Conservation (phyloP, 352 stramenopile genomes). For the Blastocystis sp. region DNA sequence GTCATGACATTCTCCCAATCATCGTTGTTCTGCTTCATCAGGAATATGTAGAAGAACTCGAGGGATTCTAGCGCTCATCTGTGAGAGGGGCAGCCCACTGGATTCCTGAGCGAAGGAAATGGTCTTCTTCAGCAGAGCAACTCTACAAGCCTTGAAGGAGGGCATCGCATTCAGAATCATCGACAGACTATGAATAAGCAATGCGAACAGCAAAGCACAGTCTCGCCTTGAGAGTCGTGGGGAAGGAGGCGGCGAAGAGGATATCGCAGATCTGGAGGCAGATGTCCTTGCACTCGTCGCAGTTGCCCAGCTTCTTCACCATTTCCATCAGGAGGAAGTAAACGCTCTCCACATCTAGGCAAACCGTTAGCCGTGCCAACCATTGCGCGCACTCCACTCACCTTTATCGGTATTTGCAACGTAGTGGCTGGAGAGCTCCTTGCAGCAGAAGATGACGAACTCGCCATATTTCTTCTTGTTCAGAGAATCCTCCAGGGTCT, state of each 20-base stretch:
- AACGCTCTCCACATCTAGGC: constrained; percentile 62
- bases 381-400: not conserved
- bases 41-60: constrained; percentile 54
- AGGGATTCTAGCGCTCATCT: constrained; percentile 24
- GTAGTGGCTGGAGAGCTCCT: not conserved
- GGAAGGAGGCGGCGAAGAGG: constrained; percentile 21
- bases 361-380: not conserved
- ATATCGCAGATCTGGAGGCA: constrained; percentile 47
- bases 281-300: constrained; percentile 32
- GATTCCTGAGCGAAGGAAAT: constrained; percentile 63
- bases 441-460: constrained; percentile 29
- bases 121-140: constrained; percentile 39
- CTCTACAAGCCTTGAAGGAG: constrained; percentile 51
- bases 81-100: not conserved
- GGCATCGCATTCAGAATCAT: constrained; percentile 63
- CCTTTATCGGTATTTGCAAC: constrained; percentile 10
- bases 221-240: constrained; percentile 28
- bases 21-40: constrained; percentile 54
- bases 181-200: constrained; percentile 25
- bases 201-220: not conserved
- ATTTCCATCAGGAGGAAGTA: constrained; percentile 63
- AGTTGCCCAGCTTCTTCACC: constrained; percentile 29
- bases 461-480: constrained; percentile 45
- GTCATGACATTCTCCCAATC: constrained; percentile 37
- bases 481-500: not conserved